phyloP scores from a whole-genome alignment of 2,329 filamentous ascomycete genomes.

The Fusarium sp. region DNA sequence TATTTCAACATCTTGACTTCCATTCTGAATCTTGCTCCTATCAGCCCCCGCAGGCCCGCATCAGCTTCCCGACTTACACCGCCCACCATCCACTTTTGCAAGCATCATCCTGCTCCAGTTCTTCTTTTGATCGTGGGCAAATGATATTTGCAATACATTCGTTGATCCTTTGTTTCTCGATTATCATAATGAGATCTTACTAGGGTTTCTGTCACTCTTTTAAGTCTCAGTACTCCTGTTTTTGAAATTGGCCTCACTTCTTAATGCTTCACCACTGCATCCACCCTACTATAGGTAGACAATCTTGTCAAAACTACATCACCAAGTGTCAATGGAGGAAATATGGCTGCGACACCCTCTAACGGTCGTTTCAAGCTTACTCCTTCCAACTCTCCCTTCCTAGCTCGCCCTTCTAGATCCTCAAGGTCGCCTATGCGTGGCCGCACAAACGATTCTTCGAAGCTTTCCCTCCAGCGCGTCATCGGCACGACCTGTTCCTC shows the following conservation, averaged over 20 bases:
- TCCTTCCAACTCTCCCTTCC: constrained; percentile 81
- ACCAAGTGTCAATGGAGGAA: constrained; percentile 64
- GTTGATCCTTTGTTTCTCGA: constrained; percentile 16
- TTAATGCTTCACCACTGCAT: constrained; percentile 28
- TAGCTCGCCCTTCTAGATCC: constrained; percentile 70
- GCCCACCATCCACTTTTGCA: constrained; percentile 45
- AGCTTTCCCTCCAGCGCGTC: constrained; percentile 82
- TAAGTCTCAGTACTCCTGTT: not conserved
- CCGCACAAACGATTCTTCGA: constrained; percentile 66
- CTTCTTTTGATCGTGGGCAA: constrained; percentile 18
- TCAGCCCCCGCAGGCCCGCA: constrained; percentile 42
- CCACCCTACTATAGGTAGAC: constrained; percentile 17
- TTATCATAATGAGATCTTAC: not conserved
- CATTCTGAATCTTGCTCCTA: constrained; percentile 24
- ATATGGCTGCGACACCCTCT: constrained; percentile 70
- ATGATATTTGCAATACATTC: constrained; percentile 15
- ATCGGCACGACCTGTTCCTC: constrained; percentile 91
- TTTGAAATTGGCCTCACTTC: constrained; percentile 19
- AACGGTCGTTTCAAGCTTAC: constrained; percentile 76
- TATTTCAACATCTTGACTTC: constrained; percentile 29
- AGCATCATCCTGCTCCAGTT: constrained; percentile 42
- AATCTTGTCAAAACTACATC: constrained; percentile 25
- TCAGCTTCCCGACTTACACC: constrained; percentile 48
- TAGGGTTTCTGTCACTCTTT: constrained; percentile 10
- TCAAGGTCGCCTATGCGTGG: constrained; percentile 72